phyloP scores from a whole-genome alignment of 1,139 yeast species.

The Lodderomyces metapsilosis region DNA sequence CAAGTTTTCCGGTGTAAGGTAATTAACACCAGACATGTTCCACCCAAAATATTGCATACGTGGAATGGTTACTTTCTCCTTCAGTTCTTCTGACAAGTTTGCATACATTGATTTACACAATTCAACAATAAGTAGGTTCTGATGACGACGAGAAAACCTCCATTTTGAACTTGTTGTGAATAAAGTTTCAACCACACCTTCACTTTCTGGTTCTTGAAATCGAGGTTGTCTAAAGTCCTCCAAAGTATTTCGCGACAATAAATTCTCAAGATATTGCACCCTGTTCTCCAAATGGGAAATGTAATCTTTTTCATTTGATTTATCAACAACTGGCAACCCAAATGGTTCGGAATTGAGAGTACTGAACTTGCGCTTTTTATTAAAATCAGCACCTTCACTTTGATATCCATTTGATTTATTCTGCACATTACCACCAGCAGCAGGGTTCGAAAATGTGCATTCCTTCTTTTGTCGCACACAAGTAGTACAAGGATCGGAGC shows the following conservation, averaged over 20 bases:
- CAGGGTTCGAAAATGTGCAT: constrained; percentile 28
- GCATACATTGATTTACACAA: constrained; percentile 41
- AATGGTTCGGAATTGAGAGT: constrained; percentile 16
- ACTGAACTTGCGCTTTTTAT: constrained; percentile 14
- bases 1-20: constrained; percentile 39
- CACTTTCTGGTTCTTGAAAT: constrained; percentile 18
- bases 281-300: constrained; percentile 38
- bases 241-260: constrained; percentile 22
- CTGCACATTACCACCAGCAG: neutral
- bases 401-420: neutral
- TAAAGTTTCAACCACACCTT: constrained; percentile 20
- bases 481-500: constrained; percentile 52
- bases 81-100: constrained; percentile 37
- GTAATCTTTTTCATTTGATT: constrained; percentile 20
- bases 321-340: constrained; percentile 20
- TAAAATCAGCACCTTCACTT: neutral
- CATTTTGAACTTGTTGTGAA: constrained; percentile 39
- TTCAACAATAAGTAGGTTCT: constrained; percentile 45
- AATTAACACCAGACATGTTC: constrained; percentile 63
- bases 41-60: constrained; percentile 63
- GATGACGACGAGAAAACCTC: constrained; percentile 53
- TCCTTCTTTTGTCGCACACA: constrained; percentile 45
- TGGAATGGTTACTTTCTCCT: constrained; percentile 45
- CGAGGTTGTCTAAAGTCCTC: constrained; percentile 17
- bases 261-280: constrained; percentile 38